phyloP scores from a whole-genome alignment of 2,329 filamentous ascomycete genomes.

The Teratosphaeria epicoccoides region DNA sequence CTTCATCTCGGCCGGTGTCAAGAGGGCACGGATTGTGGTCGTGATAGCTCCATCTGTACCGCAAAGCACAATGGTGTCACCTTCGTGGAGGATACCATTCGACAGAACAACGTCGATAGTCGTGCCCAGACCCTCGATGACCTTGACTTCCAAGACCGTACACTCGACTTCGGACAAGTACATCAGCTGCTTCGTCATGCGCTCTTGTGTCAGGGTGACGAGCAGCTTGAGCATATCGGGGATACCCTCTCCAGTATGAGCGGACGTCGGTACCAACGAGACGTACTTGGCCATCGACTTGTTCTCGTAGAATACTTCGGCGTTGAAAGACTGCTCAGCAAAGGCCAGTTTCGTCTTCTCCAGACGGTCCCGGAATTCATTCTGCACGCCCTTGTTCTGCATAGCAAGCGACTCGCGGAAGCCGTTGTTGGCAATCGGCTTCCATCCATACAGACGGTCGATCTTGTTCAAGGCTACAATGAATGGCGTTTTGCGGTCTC shows the following conservation, averaged over 20 bases:
- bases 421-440: conserved; percentile 96
- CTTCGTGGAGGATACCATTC: conserved; percentile 89
- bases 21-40: conserved; percentile 86
- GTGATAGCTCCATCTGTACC: conserved; percentile 93
- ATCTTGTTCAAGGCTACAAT: conserved; percentile 99
- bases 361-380: conserved; percentile 85
- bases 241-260: conserved; percentile 97
- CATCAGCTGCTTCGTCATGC: conserved; percentile 96
- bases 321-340: conserved; percentile 94
- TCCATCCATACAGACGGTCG: conserved; percentile 98
- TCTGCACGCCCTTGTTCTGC: conserved; percentile 86
- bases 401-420: conserved; percentile 85
- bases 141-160: conserved; percentile 96
- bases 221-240: conserved; percentile 98
- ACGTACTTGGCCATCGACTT: conserved; percentile 92
- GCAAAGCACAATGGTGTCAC: conserved; percentile 87
- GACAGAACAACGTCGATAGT: conserved; percentile 96
- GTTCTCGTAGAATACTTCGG: conserved; percentile 94
- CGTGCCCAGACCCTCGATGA: conserved; percentile 96
- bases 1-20: conserved; percentile 86
- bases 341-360: conserved; percentile 89
- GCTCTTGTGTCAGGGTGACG: conserved; percentile 82
- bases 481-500: conserved; percentile 92
- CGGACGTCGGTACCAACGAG: conserved; percentile 93
- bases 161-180: conserved; percentile 96